phyloP scores from a whole-genome alignment of 2,329 filamentous ascomycete genomes.

The Clonostachys solani region DNA sequence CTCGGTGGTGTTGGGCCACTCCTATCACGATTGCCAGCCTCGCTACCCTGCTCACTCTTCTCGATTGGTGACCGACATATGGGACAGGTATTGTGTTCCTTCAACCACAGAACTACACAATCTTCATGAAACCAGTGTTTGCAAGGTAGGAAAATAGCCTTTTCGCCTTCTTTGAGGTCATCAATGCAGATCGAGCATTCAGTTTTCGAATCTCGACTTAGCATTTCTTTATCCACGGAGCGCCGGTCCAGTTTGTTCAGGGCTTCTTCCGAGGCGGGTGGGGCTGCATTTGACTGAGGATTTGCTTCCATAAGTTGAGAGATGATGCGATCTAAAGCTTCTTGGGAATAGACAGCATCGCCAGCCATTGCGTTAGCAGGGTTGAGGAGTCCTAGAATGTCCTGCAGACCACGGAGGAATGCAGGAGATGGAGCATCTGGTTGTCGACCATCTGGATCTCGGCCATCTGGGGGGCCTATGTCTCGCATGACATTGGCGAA shows the following conservation, averaged over 20 bases:
- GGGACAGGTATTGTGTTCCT: conserved; percentile 89
- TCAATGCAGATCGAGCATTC: conserved; percentile 98
- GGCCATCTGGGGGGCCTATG: conserved; percentile 22
- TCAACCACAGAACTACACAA: conserved; percentile 80
- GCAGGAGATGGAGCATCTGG: conserved; percentile 2
- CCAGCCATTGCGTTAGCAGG: conserved; percentile 54
- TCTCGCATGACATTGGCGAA: conserved; percentile 40
- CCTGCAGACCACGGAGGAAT: conserved; percentile 35
- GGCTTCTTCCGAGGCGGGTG: conserved; percentile 72
- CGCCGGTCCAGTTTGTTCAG: conserved; percentile 72
- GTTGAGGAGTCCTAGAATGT: conserved; percentile 50
- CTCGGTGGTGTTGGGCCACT: not conserved
- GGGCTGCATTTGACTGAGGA: conserved; percentile 70
- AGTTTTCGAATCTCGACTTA: conserved; percentile 60
- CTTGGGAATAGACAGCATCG: conserved; percentile 86
- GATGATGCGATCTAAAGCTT: conserved; percentile 85
- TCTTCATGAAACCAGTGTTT: conserved; percentile 89
- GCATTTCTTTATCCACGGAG: conserved; percentile 64
- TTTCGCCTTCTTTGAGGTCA: conserved; percentile 66
- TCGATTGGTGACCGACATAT: conserved; percentile 65
- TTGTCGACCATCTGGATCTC: conserved; percentile 10
- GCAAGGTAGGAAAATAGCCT: conserved; percentile 77
- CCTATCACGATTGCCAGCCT: not conserved
- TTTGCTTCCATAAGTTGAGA: conserved; percentile 85
- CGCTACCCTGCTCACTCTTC: conserved; percentile 13